These are phyloP conservation scores for Melanomma pulvis-pyrius DNA, from an alignment of 495 filamentous ascomycete genomes.

Conservation along the genomic window DNA sequence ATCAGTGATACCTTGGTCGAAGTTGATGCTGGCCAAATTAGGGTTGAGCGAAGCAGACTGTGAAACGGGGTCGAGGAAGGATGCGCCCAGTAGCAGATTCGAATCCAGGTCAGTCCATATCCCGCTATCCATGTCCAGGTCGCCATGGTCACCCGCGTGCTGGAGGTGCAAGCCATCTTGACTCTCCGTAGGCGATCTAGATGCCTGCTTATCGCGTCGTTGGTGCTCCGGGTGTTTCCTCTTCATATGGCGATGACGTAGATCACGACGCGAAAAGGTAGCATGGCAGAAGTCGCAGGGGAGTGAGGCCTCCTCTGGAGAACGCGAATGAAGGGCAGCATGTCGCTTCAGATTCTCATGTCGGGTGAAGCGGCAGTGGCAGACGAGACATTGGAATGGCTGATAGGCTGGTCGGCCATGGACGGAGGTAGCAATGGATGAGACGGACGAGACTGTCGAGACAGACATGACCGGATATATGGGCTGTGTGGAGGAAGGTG, in stretches of 20 bases:
- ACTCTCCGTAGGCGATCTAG: too few species aligned
- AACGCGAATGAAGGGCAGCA: background rate
- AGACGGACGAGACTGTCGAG: background rate
- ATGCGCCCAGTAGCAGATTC: background rate
- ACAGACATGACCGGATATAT: background rate
- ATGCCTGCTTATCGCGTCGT: too few species aligned
- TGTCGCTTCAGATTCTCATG: background rate
- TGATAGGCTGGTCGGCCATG: background rate
- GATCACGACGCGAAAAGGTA: background rate
- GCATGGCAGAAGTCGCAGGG: background rate
- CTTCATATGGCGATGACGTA: background rate
- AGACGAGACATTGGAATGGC: background rate
- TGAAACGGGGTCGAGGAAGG: background rate
- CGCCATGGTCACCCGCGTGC: too few species aligned
- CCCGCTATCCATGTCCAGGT: background rate
- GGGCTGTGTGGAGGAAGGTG: background rate
- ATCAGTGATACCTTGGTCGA: background rate
- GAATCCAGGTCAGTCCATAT: background rate
- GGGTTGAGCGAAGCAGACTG: background rate
- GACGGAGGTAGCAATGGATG: background rate
- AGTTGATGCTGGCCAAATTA: background rate
- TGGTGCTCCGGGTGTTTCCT: background rate
- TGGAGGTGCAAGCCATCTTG: too few species aligned
- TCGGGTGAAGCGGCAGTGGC: background rate
- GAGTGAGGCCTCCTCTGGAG: background rate